Evolutionary conservation across 805 yeast genomes (phyloP), one percentile per base, ranked within the genome.

Genomic region (Scheffersomyces ergatensis): DNA sequence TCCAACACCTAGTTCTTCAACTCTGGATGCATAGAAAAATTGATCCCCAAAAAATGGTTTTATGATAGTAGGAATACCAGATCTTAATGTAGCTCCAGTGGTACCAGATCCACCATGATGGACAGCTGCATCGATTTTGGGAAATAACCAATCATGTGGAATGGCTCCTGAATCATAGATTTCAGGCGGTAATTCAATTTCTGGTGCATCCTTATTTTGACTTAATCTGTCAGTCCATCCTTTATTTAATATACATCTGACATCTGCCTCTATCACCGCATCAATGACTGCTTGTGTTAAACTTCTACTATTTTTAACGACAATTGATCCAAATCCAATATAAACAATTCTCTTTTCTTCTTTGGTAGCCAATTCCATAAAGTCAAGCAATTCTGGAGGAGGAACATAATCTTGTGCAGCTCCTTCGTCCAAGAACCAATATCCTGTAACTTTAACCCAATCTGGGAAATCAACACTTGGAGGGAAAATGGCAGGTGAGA

Each of bases 81-180:
- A 84, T 46, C 90, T 70, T 40, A 92, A 60, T 2, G 95, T 77
- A 0, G 97, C 96, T 6, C 98, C 98, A 0, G 97, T 92, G 0
- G 97, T 88, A 1, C 98, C 98, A 0, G 96, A 84, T 0, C 98
- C 98, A 30, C 98, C 98, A 58, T 92, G 98, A 58, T 92, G 98
- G 3, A 92, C 97, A 0, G 96, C 96, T 0, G 92, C 97, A 63
- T 92, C 96, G 33, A 92, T 70, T 45, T 78, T 80, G 0, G 92
- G 85, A 62, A 92, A 92, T 27, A 92, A 66, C 98, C 98, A 92
- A 57, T 89, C 96, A 58, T 92, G 98, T 0, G 97, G 96, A 12
- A 87, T 71, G 8, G 82, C 57, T 2, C 93, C 93, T 5, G 87
- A 67, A 47, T 79, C 80, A 55, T 66, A 86, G 2, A 92, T 76